Conservation (phyloP, 192 early-diverging fungal genomes). For the Lobulomyces angularis region DNA sequence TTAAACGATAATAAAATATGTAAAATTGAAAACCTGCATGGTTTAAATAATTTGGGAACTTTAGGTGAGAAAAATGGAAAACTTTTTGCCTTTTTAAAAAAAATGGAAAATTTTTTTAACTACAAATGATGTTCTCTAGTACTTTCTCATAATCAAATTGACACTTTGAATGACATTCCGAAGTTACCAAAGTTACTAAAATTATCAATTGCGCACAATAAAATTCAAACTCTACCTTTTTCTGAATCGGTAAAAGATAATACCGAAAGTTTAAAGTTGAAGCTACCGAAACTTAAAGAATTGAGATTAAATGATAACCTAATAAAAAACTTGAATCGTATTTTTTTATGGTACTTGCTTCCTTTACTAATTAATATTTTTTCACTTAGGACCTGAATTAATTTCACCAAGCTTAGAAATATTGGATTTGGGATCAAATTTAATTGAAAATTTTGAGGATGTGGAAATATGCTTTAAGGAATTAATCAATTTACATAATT, state of each 20-base stretch:
- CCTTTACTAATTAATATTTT: too few relatives aligned
- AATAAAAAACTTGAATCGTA: slow-evolving; percentile 22
- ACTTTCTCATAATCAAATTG: slow-evolving; percentile 65
- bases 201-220: slow-evolving; percentile 64
- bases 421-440: slow-evolving; percentile 62
- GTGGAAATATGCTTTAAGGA: too few relatives aligned
- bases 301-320: slow-evolving; percentile 64
- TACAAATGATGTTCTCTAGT: slow-evolving; percentile 25
- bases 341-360: too few relatives aligned
- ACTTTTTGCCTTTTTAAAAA: too few relatives aligned
- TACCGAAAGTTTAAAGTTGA: slow-evolving; percentile 10
- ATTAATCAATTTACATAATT: slow-evolving; percentile 43
- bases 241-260: too few relatives aligned
- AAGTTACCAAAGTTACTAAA: slow-evolving; percentile 54
- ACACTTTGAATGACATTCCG: slow-evolving; percentile 38
- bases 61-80: slow-evolving; percentile 30
- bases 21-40: slow-evolving; percentile 49
- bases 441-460: slow-evolving; percentile 19
- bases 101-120: slow-evolving; percentile 3
- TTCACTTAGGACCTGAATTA: too few relatives aligned
- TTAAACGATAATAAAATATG: slow-evolving; percentile 64
- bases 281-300: slow-evolving; percentile 52
- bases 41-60: slow-evolving; percentile 50
- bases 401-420: slow-evolving; percentile 49
- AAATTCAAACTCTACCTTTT: slow-evolving; percentile 49